Base-by-base conservation (phyloP, 169 alveolate species). In the Plasmodium blacklocki region DNA sequence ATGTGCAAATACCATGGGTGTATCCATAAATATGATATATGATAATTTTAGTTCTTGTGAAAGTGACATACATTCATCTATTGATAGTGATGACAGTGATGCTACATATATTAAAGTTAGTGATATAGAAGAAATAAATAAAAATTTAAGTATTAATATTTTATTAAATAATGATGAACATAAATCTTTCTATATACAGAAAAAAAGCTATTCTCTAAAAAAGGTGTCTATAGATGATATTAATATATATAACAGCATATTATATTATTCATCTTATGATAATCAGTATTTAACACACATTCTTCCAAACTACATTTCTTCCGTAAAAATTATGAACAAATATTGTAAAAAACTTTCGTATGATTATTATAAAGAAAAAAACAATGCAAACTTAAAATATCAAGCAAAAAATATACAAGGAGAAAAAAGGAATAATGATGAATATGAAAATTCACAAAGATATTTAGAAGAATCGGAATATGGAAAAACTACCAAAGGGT, bases 41-140 rank as follows among this genome's bases (percentile, higher is more conserved):
- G 71, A 78, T 66, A 78, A 64, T 45, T 78, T 78, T 26, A 78
- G 89, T 60, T 78, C 89, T 9, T 78, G 89, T 56, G 76, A 64
- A 64, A 78, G 89, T 78, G 89, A 78, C 23, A 39, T 59, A 47
- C 54, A 47, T 15, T 78, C 89, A n/a, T 66, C 80, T 56, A 64
- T 50, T 66, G 89, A 78, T 78, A 78, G 89, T 66, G 89, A 67
- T 7, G 76, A 78, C 64, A 78, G 89, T 66, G 78, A 78, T 71
- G 15, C 32, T 21, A 78, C 89, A 19, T 78, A 78, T 15, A 29
- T 78, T 66, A 78, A 66, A 66, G 78, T 78, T 66, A 54, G n/a
- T n/a, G 71, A 78, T 49, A 47, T 50, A 15, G 89, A 78, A 43
- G 89, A 78, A 78, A 78, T 78, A 64, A 78, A 78, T 18, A 78